These are phyloP conservation scores for Aspergillus biplanus DNA, from an alignment of 495 filamentous ascomycete species.

Conservation along the genomic window DNA sequence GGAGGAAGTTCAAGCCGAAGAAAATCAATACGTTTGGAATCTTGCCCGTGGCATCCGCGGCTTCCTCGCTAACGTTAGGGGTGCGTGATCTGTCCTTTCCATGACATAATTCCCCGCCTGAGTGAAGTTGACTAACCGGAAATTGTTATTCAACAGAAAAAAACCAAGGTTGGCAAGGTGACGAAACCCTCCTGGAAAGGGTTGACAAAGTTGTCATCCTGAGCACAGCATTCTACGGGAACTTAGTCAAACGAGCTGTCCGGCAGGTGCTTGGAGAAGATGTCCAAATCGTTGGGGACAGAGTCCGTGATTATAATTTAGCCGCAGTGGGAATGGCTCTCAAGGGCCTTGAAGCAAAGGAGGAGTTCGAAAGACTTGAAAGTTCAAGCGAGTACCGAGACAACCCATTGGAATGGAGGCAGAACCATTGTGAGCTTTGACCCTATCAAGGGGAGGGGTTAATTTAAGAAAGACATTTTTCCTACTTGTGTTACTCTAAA, in stretches of 20 bases:
- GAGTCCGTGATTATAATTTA: neutral
- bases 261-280: neutral
- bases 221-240: neutral
- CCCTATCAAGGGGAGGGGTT: neutral
- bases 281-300: neutral
- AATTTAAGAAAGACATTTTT: neutral
- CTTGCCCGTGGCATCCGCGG: neutral
- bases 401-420: neutral
- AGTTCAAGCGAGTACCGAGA: neutral
- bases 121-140: neutral
- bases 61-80: neutral
- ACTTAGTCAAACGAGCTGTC: neutral
- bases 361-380: neutral
- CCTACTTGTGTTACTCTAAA: neutral
- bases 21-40: neutral
- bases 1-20: neutral
- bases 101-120: neutral
- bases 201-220: constrained; percentile 1
- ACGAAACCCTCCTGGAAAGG: neutral
- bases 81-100: neutral
- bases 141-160: neutral
- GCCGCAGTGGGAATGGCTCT: neutral
- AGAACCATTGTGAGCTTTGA: constrained; percentile 1
- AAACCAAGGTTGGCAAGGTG: too few species aligned
- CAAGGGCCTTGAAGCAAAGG: neutral